Evolutionary conservation across 2,329 filamentous ascomycete genomes (phyloP), one percentile per base, ranked within the genome.

Genomic region (Claviceps cyperi): DNA sequence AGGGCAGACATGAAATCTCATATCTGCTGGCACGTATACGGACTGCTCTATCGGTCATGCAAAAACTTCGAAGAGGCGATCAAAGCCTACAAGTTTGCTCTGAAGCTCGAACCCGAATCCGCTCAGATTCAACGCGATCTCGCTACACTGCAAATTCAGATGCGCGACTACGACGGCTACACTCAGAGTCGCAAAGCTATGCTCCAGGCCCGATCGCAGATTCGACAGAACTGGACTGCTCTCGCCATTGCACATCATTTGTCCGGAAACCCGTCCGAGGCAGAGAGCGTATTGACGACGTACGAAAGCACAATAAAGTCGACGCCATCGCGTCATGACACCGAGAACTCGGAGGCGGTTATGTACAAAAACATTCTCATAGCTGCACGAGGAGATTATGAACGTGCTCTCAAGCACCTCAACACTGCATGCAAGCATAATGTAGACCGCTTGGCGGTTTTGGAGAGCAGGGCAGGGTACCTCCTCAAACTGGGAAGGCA

Each of bases 61-160:
- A 97, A 97, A 76, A 97, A 98, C 69, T 97, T 94, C 60, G 92
- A 97, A 66, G 92, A 97, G 71, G 91, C 94, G 9, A 96, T 96
- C 72, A 97, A 97, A 75, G 94, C 92, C 52, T 98, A 98, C 75
- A 94, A 94, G 66, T 95, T 94, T 67, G 92, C 92, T 15, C 73
- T 98, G 59, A 83, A 81, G 64, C 78, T 97, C 53, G 92, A 98
- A 62, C 91, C 94, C n/a, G 89, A 94, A 21, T 95, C 88, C 14
- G 76, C 81, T 54, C 91, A 95, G 66, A 98, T 98, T 60, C 87
- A 94, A 66, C 81, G 92, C 56, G 94, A 98, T 63, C 75, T 98
- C 53, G 91, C 92, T 47, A 79, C 94, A 54, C 77, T 98, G 53
- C 92, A 98, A 71, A 78, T 94, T 58, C 92, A 98, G 71, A 96